Evolutionary conservation across 495 filamentous ascomycete species (phyloP).

Genomic region (Pseudotulostoma volvatum): DNA sequence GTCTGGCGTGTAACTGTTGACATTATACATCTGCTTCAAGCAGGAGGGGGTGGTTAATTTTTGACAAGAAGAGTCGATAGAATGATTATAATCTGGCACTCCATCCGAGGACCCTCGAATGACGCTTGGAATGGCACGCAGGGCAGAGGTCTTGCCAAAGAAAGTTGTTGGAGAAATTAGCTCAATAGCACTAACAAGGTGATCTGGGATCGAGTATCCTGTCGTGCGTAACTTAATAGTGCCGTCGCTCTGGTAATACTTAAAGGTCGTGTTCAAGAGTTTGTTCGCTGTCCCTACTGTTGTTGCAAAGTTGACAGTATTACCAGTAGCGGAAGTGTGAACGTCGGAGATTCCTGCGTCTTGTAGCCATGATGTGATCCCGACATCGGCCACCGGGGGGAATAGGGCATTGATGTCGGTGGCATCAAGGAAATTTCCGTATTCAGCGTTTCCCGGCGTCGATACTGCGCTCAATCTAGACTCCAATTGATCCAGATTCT

Average conservation of each 20-base stretch:
- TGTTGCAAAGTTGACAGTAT: slow-evolving; percentile 33
- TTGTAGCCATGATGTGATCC: slow-evolving; percentile 34
- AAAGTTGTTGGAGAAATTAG: slow-evolving; percentile 43
- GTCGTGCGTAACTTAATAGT: slow-evolving; percentile 35
- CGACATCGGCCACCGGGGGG: slow-evolving; percentile 27
- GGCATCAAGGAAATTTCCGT: slow-evolving; percentile 39
- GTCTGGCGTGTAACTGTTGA: slow-evolving; percentile 31
- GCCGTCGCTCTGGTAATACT: slow-evolving; percentile 19
- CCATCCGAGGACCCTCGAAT: slow-evolving; percentile 5
- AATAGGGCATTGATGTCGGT: slow-evolving; percentile 36
- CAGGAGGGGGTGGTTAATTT: slow-evolving; percentile 39
- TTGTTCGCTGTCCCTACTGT: slow-evolving; percentile 31
- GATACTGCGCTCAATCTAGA: slow-evolving; percentile 37
- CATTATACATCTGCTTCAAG: slow-evolving; percentile 43
- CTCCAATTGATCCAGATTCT: slow-evolving; percentile 38
- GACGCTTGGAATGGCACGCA: slow-evolving; percentile 4
- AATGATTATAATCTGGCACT: too few relatives aligned
- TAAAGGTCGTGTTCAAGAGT: slow-evolving; percentile 32
- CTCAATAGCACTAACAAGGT: slow-evolving; percentile 33
- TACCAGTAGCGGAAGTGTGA: slow-evolving; percentile 25
- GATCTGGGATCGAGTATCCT: slow-evolving; percentile 46
- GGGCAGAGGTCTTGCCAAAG: slow-evolving; percentile 31
- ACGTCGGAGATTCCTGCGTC: slow-evolving; percentile 29
- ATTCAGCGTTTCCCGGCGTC: slow-evolving; percentile 35
- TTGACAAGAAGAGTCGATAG: slow-evolving; percentile 28